Base-by-base conservation (phyloP, 2,329 filamentous ascomycete genomes). In the Aspergillus sclerotialis region DNA sequence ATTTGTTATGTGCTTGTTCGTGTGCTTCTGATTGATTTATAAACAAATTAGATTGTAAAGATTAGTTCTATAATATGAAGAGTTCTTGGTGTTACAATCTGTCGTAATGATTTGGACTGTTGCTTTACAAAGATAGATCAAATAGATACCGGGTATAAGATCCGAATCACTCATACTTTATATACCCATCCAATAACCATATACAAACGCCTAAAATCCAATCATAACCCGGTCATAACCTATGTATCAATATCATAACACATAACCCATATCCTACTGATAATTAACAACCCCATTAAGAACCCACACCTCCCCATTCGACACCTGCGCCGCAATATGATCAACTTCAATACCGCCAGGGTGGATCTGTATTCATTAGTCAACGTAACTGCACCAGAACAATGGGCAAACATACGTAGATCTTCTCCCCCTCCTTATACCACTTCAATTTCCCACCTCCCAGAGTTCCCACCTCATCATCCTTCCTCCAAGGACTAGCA, bases 261-360 rank as follows among this genome's bases (percentile, higher is more conserved):
- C 38, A 23, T 46, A 32, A 36, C 24, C 41, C 38, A 33, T 46
- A 23, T 38, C 7, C 19, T 32, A 19, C 18, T 43, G 46, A 24
- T 75, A 76, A 38, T 76, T 76, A 38, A 82, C 52, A 15, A 81
- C 75, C 4, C 69, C 72, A 45, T 76, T 76, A 39, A 85, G 54
- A 24, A 89, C 73, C 86, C 86, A 93, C 47, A 96, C 73, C 63
- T 96, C 84, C 4, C 92, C 92, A 56, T 96, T 98, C 3, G 78
- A 75, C 12, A 93, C 89, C 40, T 78, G 75, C 46, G 81, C 82
- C 2, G 80, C 82, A 33, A 94, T 70, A 38, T 70, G 78, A 27
- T 80, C 75, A 10, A 96, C 83, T 58, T 89, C 79, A 28, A 95
- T 76, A 44, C 78, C 73, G 5, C 82, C 83, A 1, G 90, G 92